Evolutionary conservation across 345 rosid species (phyloP).

Genomic region (Salix exigua): DNA sequence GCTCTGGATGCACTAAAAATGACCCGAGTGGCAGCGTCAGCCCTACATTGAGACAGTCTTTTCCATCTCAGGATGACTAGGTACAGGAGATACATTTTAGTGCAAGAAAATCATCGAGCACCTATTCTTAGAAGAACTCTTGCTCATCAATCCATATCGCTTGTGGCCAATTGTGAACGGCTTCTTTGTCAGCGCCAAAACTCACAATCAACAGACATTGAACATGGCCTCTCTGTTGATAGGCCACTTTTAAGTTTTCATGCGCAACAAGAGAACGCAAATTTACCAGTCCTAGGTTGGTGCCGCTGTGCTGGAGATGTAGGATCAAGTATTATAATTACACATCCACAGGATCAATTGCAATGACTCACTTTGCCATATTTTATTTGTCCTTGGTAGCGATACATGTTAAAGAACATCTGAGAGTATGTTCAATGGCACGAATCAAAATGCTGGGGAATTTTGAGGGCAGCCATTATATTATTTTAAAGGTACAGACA

Average conservation of each 20-base stretch:
- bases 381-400: no score
- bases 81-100: neutral
- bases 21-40: conserved; percentile 64
- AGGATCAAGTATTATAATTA: neutral
- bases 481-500: neutral
- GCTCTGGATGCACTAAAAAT: conserved; percentile 76
- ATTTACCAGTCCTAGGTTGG: conserved; percentile 35
- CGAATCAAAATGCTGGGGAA: neutral
- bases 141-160: neutral
- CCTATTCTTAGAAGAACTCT: no score
- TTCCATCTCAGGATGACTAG: conserved; percentile 39
- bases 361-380: no score
- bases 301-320: neutral
- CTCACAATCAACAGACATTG: neutral
- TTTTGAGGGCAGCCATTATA: neutral
- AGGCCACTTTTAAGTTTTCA: no score
- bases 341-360: neutral
- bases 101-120: neutral
- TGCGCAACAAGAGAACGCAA: no score
- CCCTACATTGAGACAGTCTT: conserved; percentile 49
- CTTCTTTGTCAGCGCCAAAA: neutral
- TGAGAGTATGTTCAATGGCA: neutral
- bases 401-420: no score
- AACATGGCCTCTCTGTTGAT: no score
- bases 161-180: neutral